These are phyloP conservation scores for Onygena corvina DNA, from an alignment of 2,329 filamentous ascomycete genomes.

Conservation along the genomic window DNA sequence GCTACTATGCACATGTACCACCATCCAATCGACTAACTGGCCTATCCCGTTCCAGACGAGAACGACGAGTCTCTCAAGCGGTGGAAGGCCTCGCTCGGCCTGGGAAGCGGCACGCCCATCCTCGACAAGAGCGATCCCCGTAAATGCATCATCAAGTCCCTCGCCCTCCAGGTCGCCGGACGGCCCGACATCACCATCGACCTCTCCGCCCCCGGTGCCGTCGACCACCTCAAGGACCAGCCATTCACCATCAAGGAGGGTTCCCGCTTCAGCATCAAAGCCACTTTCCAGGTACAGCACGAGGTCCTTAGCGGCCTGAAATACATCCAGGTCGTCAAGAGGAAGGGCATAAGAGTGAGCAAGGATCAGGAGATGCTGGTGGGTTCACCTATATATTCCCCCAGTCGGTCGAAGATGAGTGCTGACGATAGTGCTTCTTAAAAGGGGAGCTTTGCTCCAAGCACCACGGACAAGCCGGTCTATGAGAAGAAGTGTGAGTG, in stretches of 20 bases:
- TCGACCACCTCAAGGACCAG: slow-evolving; percentile 70
- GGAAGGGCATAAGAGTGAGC: slow-evolving; percentile 72
- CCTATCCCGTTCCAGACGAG: slow-evolving; percentile 37
- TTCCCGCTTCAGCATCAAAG: slow-evolving; percentile 85
- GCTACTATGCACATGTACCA: not conserved
- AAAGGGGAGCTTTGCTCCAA: slow-evolving; percentile 90
- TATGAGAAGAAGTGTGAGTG: slow-evolving; percentile 86
- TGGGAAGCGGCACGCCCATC: slow-evolving; percentile 58
- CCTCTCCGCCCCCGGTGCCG: slow-evolving; percentile 59
- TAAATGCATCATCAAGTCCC: slow-evolving; percentile 83
- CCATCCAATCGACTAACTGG: too few species aligned
- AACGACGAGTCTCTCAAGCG: slow-evolving; percentile 89
- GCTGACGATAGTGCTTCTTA: slow-evolving; percentile 26
- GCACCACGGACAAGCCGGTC: slow-evolving; percentile 70
- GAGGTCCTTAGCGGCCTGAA: slow-evolving; percentile 90
- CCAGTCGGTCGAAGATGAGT: not conserved
- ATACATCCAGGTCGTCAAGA: slow-evolving; percentile 88
- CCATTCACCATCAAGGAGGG: slow-evolving; percentile 98
- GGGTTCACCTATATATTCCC: slow-evolving; percentile 28
- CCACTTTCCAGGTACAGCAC: slow-evolving; percentile 88
- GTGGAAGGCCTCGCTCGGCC: slow-evolving; percentile 93
- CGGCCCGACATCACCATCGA: slow-evolving; percentile 81
- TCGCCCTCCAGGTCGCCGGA: slow-evolving; percentile 75
- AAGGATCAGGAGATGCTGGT: slow-evolving; percentile 99
- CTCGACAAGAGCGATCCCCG: slow-evolving; percentile 71